phyloP scores from a whole-genome alignment of 371 early-diverging fungal genomes.

The Mucor indicus region DNA sequence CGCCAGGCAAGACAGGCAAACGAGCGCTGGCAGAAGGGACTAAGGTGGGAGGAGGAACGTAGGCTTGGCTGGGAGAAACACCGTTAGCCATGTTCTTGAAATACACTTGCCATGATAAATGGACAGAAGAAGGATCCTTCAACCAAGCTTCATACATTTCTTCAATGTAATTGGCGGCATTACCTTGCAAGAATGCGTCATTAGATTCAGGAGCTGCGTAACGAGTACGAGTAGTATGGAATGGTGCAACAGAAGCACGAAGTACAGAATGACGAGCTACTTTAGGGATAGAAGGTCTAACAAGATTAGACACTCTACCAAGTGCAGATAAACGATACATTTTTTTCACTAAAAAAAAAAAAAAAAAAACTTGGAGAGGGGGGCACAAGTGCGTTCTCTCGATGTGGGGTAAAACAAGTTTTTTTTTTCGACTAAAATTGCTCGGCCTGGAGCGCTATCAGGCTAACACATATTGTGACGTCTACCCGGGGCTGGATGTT shows the following conservation, averaged over 20 bases:
- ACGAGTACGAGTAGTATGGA: constrained; percentile 26
- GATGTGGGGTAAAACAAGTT: constrained; percentile 22
- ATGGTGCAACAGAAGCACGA: constrained; percentile 20
- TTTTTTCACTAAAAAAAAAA: constrained; percentile 8
- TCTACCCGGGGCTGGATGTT: too few relatives aligned
- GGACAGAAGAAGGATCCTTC: constrained; percentile 89
- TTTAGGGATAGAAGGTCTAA: constrained; percentile 9
- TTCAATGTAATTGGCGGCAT: constrained; percentile 85
- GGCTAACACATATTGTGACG: too few relatives aligned
- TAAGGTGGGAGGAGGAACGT: constrained; percentile 79
- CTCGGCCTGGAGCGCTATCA: too few relatives aligned
- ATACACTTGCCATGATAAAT: constrained; percentile 95
- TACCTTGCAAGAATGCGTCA: constrained; percentile 61
- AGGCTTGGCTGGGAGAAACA: constrained; percentile 70
- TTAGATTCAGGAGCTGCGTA: constrained; percentile 26
- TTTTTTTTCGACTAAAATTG: too few relatives aligned
- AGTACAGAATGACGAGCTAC: constrained; percentile 13
- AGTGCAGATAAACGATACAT: constrained; percentile 35
- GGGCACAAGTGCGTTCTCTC: neutral
- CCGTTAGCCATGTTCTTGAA: constrained; percentile 87
- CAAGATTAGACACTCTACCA: constrained; percentile 17
- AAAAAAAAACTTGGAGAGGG: neutral
- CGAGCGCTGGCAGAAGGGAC: constrained; percentile 69
- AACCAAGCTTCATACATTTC: constrained; percentile 95
- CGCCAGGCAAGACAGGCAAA: constrained; percentile 58